These are phyloP conservation scores for Primulina huaijiensis DNA, from an alignment of 257 asterid species.

Conservation along the genomic window DNA sequence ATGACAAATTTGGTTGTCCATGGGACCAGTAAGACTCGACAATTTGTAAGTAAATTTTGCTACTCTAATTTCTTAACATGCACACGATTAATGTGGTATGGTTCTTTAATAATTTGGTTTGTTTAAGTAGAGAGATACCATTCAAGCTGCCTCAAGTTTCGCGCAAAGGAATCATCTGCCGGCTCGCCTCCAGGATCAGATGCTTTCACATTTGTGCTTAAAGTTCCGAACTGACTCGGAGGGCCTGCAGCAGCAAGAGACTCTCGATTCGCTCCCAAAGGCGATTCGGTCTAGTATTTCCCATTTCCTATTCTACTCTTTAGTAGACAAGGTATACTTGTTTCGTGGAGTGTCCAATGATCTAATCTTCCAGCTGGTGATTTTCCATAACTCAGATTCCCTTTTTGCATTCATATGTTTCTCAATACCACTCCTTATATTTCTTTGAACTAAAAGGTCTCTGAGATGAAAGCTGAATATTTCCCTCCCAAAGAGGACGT, in stretches of 20 bases:
- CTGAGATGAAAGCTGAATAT: conserved; percentile 65
- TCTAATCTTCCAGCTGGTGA: conserved; percentile 56
- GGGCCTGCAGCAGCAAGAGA: conserved; percentile 58
- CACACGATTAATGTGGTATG: not conserved
- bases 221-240: conserved; percentile 54
- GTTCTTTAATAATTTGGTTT: not conserved
- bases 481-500: conserved; percentile 61
- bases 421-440: not conserved
- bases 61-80: not conserved
- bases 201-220: conserved; percentile 53
- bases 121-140: conserved; percentile 47
- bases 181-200: conserved; percentile 54
- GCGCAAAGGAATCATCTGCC: conserved; percentile 57
- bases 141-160: conserved; percentile 54
- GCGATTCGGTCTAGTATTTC: conserved; percentile 53
- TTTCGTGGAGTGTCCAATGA: conserved; percentile 57
- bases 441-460: conserved; percentile 32
- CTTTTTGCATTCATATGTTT: conserved; percentile 4
- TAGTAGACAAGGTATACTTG: conserved; percentile 52
- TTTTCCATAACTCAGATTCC: not conserved
- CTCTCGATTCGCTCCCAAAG: conserved; percentile 51
- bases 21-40: conserved; percentile 51
- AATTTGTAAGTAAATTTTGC: conserved; percentile 38
- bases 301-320: conserved; percentile 45
- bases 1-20: conserved; percentile 60